Percentiles rank a stretch among this genome's conserved stretches.
Conservation (phyloP, 2,329 filamentous ascomycete species). For the Monosporascus ibericus region DNA sequence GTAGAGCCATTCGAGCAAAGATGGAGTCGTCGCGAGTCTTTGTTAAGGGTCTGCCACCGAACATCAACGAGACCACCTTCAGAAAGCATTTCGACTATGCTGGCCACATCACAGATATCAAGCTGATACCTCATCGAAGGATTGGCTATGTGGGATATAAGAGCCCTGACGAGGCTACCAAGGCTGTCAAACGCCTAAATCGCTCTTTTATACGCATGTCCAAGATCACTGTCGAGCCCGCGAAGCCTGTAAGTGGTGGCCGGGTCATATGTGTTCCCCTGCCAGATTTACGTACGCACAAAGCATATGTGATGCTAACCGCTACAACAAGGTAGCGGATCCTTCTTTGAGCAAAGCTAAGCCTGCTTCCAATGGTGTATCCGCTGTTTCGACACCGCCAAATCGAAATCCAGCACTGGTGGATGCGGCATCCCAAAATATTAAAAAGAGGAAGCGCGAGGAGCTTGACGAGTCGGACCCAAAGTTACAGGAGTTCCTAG, state of each 20-base stretch:
- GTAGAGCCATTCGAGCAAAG: not conserved
- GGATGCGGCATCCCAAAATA: slow-evolving; percentile 29
- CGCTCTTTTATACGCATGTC: slow-evolving; percentile 94
- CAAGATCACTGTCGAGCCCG: slow-evolving; percentile 83
- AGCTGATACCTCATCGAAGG: slow-evolving; percentile 80
- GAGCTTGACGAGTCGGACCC: slow-evolving; percentile 58
- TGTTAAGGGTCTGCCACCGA: slow-evolving; percentile 79
- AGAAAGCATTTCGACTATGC: slow-evolving; percentile 77
- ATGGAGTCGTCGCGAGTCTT: slow-evolving; percentile 64
- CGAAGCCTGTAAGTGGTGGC: slow-evolving; percentile 59
- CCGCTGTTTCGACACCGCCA: not conserved
- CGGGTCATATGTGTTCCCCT: too few relatives aligned
- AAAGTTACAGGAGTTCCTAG: slow-evolving; percentile 80
- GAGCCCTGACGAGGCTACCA: slow-evolving; percentile 68
- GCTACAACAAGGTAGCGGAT: slow-evolving; percentile 32
- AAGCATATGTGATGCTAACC: slow-evolving; percentile 2
- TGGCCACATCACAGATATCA: slow-evolving; percentile 81
- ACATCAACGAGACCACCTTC: slow-evolving; percentile 77
- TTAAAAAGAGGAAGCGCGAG: slow-evolving; percentile 64
- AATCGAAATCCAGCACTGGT: slow-evolving; percentile 15
- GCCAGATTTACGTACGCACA: too few relatives aligned
- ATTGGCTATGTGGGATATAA: slow-evolving; percentile 97
- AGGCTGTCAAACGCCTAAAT: slow-evolving; percentile 93
- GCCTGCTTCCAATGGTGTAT: slow-evolving; percentile 7
- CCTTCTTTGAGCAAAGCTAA: slow-evolving; percentile 26